Percentiles rank a stretch among this genome's conserved stretches.
Evolutionary conservation across 176 grass and related monocot species (phyloP).

Genomic region (Eremochloa ophiuroides): DNA sequence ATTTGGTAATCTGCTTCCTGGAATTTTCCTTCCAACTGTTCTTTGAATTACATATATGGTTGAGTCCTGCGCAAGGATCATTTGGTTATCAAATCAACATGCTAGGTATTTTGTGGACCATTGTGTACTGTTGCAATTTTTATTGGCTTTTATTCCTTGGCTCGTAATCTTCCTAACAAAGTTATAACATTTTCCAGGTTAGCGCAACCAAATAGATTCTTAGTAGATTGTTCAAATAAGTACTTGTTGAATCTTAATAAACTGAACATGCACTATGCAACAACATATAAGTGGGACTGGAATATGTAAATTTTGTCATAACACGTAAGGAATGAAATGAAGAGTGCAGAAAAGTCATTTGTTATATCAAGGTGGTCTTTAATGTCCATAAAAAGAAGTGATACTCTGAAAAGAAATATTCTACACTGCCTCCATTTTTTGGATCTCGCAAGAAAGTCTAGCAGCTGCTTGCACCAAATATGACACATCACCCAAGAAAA

Average conservation of each 20-base stretch:
- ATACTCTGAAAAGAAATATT: not conserved
- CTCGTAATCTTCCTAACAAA: not conserved
- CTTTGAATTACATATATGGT: slow-evolving; percentile 3
- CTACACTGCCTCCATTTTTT: slow-evolving; percentile 1
- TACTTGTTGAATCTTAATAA: slow-evolving; percentile 4
- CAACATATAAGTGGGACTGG: not conserved
- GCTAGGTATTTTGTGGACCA: not conserved
- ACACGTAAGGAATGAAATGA: slow-evolving; percentile 1
- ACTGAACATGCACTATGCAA: not conserved
- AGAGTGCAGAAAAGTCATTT: not conserved
- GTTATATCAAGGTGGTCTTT: slow-evolving; percentile 1
- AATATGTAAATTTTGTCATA: slow-evolving; percentile 2
- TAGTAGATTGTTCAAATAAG: not conserved
- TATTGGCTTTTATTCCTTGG: slow-evolving; percentile 2
- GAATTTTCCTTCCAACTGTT: not conserved
- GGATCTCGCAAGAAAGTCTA: not conserved
- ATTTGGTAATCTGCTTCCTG: slow-evolving; percentile 40
- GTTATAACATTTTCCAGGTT: not conserved
- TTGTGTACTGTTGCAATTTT: not conserved
- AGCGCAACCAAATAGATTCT: slow-evolving; percentile 15
- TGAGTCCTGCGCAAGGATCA: not conserved
- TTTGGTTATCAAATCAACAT: slow-evolving; percentile 8
- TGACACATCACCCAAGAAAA: not conserved
- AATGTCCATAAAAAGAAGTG: not conserved
- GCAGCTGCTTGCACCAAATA: not conserved